These are phyloP conservation scores for Mycena leptocephala DNA, from an alignment of 768 basidiomycete species.

Conservation along the genomic window DNA sequence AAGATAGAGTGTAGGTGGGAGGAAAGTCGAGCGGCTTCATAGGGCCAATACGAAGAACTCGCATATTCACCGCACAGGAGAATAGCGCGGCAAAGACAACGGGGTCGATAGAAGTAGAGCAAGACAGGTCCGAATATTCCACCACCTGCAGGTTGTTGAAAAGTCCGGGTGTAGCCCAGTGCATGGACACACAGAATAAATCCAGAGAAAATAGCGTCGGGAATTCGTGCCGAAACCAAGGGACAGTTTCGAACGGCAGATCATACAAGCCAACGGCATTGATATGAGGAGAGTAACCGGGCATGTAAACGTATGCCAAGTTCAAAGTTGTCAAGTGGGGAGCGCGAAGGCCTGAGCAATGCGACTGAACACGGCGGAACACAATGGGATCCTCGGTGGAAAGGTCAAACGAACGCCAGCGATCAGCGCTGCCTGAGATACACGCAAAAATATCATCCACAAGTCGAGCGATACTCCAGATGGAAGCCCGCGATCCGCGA, in stretches of 20 bases:
- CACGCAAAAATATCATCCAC: no score
- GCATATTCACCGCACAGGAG: background rate
- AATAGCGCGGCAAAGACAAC: background rate
- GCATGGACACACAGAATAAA: background rate
- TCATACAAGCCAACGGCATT: background rate
- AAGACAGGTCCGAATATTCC: background rate
- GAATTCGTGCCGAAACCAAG: background rate
- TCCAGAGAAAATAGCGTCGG: background rate
- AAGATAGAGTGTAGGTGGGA: background rate
- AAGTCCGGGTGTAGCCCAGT: background rate
- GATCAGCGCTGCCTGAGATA: no score
- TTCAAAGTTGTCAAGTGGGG: background rate
- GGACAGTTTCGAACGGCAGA: background rate
- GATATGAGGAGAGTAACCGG: background rate
- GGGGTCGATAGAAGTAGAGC: background rate
- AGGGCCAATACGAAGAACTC: background rate
- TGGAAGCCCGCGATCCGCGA: no score
- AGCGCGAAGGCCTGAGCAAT: background rate
- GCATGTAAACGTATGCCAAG: background rate
- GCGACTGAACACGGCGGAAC: background rate
- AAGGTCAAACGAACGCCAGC: background rate
- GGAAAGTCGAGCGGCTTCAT: background rate
- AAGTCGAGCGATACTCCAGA: no score
- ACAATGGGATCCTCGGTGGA: background rate
- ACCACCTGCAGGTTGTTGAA: background rate